These are phyloP conservation scores for Vitrella brassicaformis DNA, from an alignment of 73 alveolate genomes.

Conservation along the genomic window DNA sequence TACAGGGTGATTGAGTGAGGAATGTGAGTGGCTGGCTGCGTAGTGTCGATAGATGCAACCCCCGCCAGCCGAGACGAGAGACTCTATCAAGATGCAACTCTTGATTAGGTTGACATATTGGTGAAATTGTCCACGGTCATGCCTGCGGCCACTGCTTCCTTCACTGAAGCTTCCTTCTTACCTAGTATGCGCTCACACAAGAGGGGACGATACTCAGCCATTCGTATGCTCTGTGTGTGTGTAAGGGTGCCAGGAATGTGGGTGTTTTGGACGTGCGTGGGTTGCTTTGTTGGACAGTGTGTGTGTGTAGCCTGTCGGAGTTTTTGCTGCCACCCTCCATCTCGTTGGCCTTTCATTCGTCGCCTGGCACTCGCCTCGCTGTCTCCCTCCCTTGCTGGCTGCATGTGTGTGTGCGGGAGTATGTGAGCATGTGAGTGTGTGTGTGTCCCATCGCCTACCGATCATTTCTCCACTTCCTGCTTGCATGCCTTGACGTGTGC, in stretches of 20 bases:
- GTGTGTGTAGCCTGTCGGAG: neutral
- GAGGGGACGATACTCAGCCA: no score
- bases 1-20: conserved; percentile 92
- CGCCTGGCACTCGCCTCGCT: neutral
- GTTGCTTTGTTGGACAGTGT: neutral
- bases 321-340: no score
- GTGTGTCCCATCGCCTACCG: neutral
- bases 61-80: no score
- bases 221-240: no score
- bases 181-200: no score
- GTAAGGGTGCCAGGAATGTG: conserved; percentile 11
- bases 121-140: no score
- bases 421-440: neutral
- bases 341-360: no score
- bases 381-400: neutral
- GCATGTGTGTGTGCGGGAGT: neutral
- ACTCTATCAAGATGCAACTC: no score
- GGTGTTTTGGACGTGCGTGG: conserved; percentile 61
- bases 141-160: no score
- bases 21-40: conserved; percentile 80
- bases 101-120: conserved; percentile 39
- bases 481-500: no score
- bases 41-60: conserved; percentile 85
- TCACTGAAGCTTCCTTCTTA: no score
- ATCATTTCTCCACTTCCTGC: no score